Evolutionary conservation across 176 grass and related monocot genomes (phyloP), one percentile per base, ranked within the genome.

Genomic region (Saccharum officinarum): DNA sequence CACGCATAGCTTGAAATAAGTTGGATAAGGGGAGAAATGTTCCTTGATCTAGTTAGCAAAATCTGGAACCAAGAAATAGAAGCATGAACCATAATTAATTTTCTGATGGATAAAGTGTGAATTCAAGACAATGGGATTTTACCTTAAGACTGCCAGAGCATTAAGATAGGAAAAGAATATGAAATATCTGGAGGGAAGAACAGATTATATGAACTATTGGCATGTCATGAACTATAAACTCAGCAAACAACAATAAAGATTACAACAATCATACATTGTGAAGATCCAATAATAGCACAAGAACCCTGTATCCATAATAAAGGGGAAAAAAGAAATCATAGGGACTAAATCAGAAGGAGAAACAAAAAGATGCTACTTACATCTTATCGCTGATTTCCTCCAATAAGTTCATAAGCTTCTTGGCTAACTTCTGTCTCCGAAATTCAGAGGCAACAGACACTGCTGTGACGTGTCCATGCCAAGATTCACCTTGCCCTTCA

Each of bases 401-500:
- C 46, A 98, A 88, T 40, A 98, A 81, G 49, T 90, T 88, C 97
- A 98, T 95, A 52, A 98, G 93, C 69, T 94, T 98, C 86, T 95
- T 98, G 23, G 93, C 97, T 83, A 98, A 77, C 64, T 98, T 93
- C 75, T 98, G 97, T 9, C 93, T 90, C 3, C 97, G 89, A 37
- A 89, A 98, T 67, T 98, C 91, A 1, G 93, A 79, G 76, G 97
- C 91, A 87, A 98, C 93, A 68, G 97, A 95, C 10, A 98, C 91
- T 37, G 97, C 97, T 20, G 97, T 98, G 55, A 98, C 97, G 37
- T 98, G 97, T 23, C 97, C 97, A 83, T 98, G 97, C 97, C 97
- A 98, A 45, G 90, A 95, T 85, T 98, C 97, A 75, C 97, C 97
- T 94, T 98, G 93, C 26, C 97, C 97, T 94, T 98, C 97, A 67